A percentile compares a stretch with the other conserved stretches of the same genome.
These are phyloP conservation scores for Hericium coralloides DNA, from an alignment of 768 basidiomycete species.

Conservation along the genomic window DNA sequence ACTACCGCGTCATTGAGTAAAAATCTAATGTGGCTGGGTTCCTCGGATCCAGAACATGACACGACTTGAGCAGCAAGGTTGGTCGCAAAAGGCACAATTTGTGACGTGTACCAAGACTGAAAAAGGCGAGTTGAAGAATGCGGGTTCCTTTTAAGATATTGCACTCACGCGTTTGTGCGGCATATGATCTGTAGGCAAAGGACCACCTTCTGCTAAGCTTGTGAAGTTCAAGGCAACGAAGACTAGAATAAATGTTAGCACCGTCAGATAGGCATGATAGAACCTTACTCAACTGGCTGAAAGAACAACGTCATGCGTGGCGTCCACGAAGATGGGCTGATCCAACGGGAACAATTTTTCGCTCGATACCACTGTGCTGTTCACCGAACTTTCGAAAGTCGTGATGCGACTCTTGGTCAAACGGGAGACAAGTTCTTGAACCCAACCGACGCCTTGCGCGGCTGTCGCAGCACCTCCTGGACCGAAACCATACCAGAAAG, in stretches of 20 bases:
- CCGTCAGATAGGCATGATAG: background rate
- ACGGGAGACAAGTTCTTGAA: constrained; percentile 36
- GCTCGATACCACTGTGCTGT: constrained; percentile 35
- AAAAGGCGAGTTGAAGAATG: background rate
- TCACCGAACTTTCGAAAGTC: constrained; percentile 34
- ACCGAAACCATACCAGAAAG: constrained; percentile 25
- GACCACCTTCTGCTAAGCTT: background rate
- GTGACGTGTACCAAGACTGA: background rate
- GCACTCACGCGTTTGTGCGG: constrained; percentile 21
- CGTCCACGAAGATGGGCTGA: constrained; percentile 36
- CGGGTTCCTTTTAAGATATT: background rate
- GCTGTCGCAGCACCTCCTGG: constrained; percentile 29
- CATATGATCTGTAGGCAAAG: constrained; percentile 28
- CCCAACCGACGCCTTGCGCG: constrained; percentile 31
- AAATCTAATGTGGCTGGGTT: constrained; percentile 29
- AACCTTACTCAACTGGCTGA: constrained; percentile 24
- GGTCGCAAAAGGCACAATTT: constrained; percentile 36
- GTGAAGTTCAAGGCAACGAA: background rate
- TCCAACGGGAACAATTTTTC: constrained; percentile 27
- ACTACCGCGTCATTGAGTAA: constrained; percentile 42
- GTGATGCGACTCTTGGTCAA: constrained; percentile 29
- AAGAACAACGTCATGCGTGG: constrained; percentile 37
- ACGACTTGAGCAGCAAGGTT: constrained; percentile 40
- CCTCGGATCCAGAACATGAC: constrained; percentile 23
- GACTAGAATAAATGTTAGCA: constrained; percentile 5